Percentiles rank a stretch among this genome's conserved stretches.
These are phyloP conservation scores for Centaurea solstitialis DNA, from an alignment of 129 eudicot species.

Conservation along the genomic window DNA sequence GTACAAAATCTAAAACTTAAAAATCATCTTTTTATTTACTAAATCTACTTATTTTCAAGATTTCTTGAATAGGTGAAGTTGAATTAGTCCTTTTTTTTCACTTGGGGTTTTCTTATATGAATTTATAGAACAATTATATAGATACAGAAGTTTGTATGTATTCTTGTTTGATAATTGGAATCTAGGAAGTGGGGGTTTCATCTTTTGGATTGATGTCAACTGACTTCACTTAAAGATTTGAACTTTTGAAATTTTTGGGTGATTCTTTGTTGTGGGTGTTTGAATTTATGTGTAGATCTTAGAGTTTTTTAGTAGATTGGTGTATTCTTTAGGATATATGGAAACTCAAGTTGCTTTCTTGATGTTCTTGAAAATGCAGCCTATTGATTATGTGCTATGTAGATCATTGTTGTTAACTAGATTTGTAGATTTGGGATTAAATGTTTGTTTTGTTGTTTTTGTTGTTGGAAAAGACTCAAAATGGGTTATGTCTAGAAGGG, in stretches of 20 bases:
- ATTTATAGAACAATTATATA: neutral
- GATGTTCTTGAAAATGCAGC: neutral
- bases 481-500: neutral
- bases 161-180: constrained; percentile 18
- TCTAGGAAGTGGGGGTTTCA: constrained; percentile 6
- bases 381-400: constrained; percentile 12
- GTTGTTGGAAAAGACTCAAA: neutral
- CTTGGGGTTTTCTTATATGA: constrained; percentile 11
- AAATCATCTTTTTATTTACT: neutral
- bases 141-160: neutral
- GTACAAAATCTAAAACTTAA: constrained; percentile 23
- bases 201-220: constrained; percentile 16
- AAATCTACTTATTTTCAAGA: constrained; percentile 23
- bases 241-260: constrained; percentile 17
- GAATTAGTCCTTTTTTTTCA: constrained; percentile 10
- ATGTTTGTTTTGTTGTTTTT: constrained; percentile 2
- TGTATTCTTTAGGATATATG: constrained; percentile 3
- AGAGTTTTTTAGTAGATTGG: constrained; percentile 9
- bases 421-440: neutral
- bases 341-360: constrained; percentile 7
- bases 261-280: constrained; percentile 20
- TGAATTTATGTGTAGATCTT: constrained; percentile 21
- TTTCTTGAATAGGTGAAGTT: neutral
- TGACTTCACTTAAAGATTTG: constrained; percentile 21
- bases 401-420: neutral